A percentile compares a stretch with the other conserved stretches of the same genome.
phyloP scores from a whole-genome alignment of 257 asterid species.

The Rauvolfia tetraphylla region DNA sequence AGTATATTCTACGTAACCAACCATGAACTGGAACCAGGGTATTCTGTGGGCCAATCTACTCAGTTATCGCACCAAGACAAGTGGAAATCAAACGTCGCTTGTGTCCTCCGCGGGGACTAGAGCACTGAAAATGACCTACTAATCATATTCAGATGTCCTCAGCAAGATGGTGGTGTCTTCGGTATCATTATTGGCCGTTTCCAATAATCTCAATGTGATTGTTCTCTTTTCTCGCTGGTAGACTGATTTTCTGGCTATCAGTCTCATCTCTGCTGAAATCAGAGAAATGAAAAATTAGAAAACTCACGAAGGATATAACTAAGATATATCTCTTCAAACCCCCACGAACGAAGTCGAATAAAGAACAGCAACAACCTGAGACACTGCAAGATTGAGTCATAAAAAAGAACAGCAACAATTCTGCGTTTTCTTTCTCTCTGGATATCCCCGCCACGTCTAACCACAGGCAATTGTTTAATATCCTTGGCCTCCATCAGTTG shows the following conservation, averaged over 20 bases:
- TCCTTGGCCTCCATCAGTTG: conserved; percentile 98
- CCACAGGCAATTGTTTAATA: conserved; percentile 84
- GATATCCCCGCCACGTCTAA: conserved; percentile 57
- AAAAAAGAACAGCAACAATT: conserved; percentile 61
- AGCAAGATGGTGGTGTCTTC: too few relatives aligned
- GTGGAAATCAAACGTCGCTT: neutral
- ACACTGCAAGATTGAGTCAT: conserved; percentile 67
- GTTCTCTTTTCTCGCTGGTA: conserved; percentile 26
- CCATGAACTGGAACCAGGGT: neutral
- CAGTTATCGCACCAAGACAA: neutral
- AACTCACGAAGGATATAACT: neutral
- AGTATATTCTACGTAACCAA: neutral
- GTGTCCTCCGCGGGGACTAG: neutral
- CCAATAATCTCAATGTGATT: conserved; percentile 11
- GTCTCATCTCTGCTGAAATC: conserved; percentile 29
- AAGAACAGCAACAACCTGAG: conserved; percentile 54
- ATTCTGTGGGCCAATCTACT: neutral
- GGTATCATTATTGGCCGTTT: conserved; percentile 20
- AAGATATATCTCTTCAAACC: neutral
- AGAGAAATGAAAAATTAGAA: neutral
- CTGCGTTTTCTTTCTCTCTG: conserved; percentile 61
- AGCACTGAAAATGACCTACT: neutral
- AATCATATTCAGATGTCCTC: neutral
- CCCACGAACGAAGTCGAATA: neutral
- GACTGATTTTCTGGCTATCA: conserved; percentile 12